These are phyloP conservation scores for Phytophthora pinifolia DNA, from an alignment of 352 stramenopile species.

Conservation along the genomic window DNA sequence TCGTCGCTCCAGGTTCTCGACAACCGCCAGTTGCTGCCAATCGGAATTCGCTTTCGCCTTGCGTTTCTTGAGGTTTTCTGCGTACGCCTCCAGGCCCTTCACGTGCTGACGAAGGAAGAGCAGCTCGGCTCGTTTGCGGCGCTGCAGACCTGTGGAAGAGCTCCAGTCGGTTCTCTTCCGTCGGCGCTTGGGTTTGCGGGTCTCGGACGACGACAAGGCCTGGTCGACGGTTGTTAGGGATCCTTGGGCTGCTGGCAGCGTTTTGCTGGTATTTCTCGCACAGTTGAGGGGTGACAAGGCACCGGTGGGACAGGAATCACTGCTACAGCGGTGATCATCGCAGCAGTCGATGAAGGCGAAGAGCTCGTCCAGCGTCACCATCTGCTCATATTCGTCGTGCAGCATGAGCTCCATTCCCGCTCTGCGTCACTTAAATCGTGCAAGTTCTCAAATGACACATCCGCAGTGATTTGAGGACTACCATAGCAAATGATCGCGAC, in stretches of 20 bases:
- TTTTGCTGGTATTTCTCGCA: background rate
- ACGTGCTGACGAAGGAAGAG: too few species aligned
- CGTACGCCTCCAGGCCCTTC: too few species aligned
- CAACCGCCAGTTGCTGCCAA: too few species aligned
- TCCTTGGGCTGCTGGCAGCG: background rate
- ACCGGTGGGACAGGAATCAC: background rate
- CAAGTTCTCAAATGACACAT: slow-evolving; percentile 13
- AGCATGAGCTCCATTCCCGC: slow-evolving; percentile 6
- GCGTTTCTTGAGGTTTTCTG: too few species aligned
- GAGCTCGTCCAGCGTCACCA: slow-evolving; percentile 26
- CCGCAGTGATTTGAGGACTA: background rate
- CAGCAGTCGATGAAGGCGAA: slow-evolving; percentile 34
- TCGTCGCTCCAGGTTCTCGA: too few species aligned
- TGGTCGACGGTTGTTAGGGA: slow-evolving; percentile 3
- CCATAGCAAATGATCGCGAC: slow-evolving; percentile 1
- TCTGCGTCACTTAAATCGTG: background rate
- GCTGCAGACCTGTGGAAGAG: too few species aligned
- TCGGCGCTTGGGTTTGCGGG: too few species aligned
- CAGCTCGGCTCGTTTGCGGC: too few species aligned
- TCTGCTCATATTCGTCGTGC: slow-evolving; percentile 12
- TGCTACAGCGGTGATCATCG: slow-evolving; percentile 3
- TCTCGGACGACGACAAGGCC: background rate
- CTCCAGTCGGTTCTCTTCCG: too few species aligned
- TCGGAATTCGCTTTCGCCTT: too few species aligned
- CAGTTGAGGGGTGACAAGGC: background rate